Percentiles rank a stretch among this genome's conserved stretches.
Evolutionary conservation across 352 stramenopile species (phyloP).

Genomic region (Phytophthora boehmeriae): DNA sequence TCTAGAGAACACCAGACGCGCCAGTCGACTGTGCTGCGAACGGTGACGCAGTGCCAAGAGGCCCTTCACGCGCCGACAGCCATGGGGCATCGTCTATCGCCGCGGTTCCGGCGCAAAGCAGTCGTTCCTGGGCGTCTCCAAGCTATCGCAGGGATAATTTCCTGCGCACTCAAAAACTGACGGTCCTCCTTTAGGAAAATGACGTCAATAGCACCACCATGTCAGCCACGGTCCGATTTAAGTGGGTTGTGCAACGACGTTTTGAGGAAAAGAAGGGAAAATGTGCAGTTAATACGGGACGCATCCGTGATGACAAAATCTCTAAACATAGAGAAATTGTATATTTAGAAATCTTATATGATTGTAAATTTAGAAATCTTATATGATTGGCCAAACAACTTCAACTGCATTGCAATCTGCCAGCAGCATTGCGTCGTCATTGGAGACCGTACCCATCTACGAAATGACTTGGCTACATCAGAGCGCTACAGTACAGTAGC

Average conservation of each 20-base stretch:
- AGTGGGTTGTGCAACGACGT: too few species aligned
- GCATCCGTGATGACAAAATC: too few species aligned
- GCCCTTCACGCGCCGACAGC: slow-evolving; percentile 11
- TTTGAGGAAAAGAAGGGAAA: too few species aligned
- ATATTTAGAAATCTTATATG: too few species aligned
- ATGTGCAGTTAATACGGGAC: too few species aligned
- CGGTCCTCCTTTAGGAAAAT: neutral
- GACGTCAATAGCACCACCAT: neutral
- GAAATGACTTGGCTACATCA: too few species aligned
- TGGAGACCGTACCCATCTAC: neutral
- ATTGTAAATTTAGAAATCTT: too few species aligned
- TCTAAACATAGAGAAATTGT: too few species aligned
- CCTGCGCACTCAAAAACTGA: neutral
- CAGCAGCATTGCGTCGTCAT: neutral
- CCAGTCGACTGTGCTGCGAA: slow-evolving; percentile 9
- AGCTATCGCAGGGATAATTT: slow-evolving; percentile 8
- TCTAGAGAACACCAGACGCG: slow-evolving; percentile 7
- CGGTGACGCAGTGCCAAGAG: slow-evolving; percentile 30
- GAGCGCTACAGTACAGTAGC: too few species aligned
- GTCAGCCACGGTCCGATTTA: slow-evolving; percentile 1
- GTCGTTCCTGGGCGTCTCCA: neutral
- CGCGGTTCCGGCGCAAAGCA: neutral
- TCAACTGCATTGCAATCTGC: neutral
- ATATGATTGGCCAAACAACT: slow-evolving; percentile 3
- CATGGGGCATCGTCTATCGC: slow-evolving; percentile 21